Percentiles rank a stretch among this genome's conserved stretches.
Evolutionary conservation across 352 stramenopile species (phyloP).

Genomic region (Globisporangium camurandrum): DNA sequence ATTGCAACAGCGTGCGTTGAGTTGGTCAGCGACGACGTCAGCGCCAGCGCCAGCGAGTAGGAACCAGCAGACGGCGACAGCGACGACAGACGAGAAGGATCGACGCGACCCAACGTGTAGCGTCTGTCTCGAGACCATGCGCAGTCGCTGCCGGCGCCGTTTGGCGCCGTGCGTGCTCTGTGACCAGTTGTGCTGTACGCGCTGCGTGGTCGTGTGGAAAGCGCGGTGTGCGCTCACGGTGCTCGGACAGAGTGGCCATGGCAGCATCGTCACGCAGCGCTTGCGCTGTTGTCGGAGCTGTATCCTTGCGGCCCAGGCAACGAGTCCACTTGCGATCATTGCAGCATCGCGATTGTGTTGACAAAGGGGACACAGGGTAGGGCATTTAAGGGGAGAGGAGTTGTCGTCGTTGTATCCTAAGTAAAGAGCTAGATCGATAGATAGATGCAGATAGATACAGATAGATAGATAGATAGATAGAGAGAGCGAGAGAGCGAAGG

Average conservation of each 20-base stretch:
- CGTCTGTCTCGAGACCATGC: slow-evolving; percentile 13
- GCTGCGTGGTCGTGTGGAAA: slow-evolving; percentile 13
- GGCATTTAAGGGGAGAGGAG: no score
- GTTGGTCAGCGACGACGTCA: no score
- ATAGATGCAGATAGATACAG: no score
- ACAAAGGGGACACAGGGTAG: no score
- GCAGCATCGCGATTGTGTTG: slow-evolving; percentile 3
- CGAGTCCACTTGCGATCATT: slow-evolving; percentile 12
- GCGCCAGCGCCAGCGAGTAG: no score
- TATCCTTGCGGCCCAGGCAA: slow-evolving; percentile 8
- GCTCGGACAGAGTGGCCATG: slow-evolving; percentile 4
- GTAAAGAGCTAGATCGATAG: no score
- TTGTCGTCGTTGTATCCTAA: no score
- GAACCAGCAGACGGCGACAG: neutral
- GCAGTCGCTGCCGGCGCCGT: no score
- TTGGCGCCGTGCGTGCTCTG: slow-evolving; percentile 14
- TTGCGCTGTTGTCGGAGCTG: slow-evolving; percentile 14
- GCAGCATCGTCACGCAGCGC: slow-evolving; percentile 9
- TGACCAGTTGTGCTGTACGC: slow-evolving; percentile 14
- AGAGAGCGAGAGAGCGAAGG: no score
- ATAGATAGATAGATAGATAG: no score
- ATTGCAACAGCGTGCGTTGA: slow-evolving; percentile 10
- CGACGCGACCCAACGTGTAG: slow-evolving; percentile 11
- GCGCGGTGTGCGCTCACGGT: slow-evolving; percentile 13
- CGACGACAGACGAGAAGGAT: slow-evolving; percentile 5